Base-by-base conservation (phyloP, 2,329 filamentous ascomycete species). In the Fusarium nisikadoi region DNA sequence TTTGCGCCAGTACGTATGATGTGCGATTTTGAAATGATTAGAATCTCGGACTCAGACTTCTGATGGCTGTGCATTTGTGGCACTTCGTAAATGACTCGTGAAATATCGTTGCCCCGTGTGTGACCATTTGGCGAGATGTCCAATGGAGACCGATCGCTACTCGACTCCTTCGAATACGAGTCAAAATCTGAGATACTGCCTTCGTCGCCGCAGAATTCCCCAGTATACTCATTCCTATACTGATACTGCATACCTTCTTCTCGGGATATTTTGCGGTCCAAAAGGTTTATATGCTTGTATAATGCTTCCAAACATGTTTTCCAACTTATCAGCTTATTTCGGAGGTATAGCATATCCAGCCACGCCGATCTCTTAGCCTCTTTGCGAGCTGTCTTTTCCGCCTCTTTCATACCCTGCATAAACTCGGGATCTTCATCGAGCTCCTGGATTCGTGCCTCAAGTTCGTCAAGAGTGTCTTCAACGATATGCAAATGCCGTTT, bases 261-360 rank as follows among this genome's bases (percentile, higher is more conserved):
- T n/a, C 6, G 31, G 16, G 16, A 45, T 3, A 29, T n/a, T 3
- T 25, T 53, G 16, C 38, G 50, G 17, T 62, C 54, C 5, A 65
- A 56, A 2, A 35, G 33, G 4, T 49, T 41, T 4, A 36, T 23
- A 16, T 68, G 41, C 12, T 25, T 35, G 12, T 38, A 17, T 4
- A 66, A 3, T 16, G 27, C 31, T 17, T 55, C 31, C 23, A 66
- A 9, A 8, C 50, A 54, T 0, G 25, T 54, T 6, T 27, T 42
- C 62, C 66, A 69, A 31, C n/a, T 69, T 0, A 61, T 41, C 6
- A 69, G 42, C 7, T 66, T 52, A 11, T 66, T 55, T 5, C 66
- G 45, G 13, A 66, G 50, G 38, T 58, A 58, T 3, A 43, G 27
- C 8, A 52, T 58, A 20, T 69, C 57, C 2, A 66, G n/a, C 52